A percentile compares a stretch with the other conserved stretches of the same genome.
Conservation (phyloP, 257 asterid species). For the Pogostemon cablin region DNA sequence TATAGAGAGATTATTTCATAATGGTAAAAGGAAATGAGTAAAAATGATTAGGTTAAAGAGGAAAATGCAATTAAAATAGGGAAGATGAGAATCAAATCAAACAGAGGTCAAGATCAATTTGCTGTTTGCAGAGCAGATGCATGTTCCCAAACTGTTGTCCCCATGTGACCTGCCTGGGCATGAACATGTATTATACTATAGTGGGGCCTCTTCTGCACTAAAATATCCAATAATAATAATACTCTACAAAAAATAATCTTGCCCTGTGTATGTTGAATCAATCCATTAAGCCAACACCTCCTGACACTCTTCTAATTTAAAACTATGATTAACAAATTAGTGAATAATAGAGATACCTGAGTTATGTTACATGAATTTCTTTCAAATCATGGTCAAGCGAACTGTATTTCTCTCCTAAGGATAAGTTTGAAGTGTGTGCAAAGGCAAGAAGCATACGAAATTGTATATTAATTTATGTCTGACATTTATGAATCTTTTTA, state of each 20-base stretch:
- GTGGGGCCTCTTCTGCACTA: slow-evolving; percentile 35
- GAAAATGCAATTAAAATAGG: slow-evolving; percentile 18
- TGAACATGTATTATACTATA: slow-evolving; percentile 20
- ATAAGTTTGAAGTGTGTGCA: slow-evolving; percentile 1
- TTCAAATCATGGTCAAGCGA: no score
- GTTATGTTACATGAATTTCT: background rate
- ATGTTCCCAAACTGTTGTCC: slow-evolving; percentile 37
- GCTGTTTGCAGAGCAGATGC: slow-evolving; percentile 42
- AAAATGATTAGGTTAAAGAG: slow-evolving; percentile 28
- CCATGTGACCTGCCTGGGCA: slow-evolving; percentile 58
- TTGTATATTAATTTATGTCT: background rate
- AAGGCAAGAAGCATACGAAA: background rate
- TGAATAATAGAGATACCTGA: background rate
- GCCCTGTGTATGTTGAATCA: background rate
- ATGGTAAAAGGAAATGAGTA: background rate
- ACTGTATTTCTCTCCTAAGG: no score
- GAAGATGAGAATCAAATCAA: slow-evolving; percentile 34
- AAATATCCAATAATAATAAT: slow-evolving; percentile 15
- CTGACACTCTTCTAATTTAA: slow-evolving; percentile 4
- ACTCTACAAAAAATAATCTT: background rate
- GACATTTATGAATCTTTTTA: slow-evolving; percentile 8
- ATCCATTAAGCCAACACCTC: slow-evolving; percentile 3
- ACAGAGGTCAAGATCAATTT: slow-evolving; percentile 47
- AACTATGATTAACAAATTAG: background rate
- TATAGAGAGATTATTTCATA: background rate